Evolutionary conservation across 2,329 filamentous ascomycete genomes (phyloP).

Genomic region (Ilyonectria robusta): DNA sequence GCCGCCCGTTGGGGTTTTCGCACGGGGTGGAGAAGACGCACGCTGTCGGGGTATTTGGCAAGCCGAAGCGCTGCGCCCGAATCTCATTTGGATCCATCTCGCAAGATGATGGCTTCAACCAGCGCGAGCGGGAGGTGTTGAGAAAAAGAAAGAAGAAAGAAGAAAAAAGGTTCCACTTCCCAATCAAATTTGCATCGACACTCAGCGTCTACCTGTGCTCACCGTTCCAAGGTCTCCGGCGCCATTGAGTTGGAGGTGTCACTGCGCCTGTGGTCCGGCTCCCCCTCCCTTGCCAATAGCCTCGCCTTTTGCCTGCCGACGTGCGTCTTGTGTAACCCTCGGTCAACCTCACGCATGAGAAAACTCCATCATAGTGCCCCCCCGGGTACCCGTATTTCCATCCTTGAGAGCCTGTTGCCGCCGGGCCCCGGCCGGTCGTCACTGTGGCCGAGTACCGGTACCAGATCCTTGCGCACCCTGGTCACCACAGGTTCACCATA

Average conservation of each 20-base stretch:
- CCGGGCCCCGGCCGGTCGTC: conserved; percentile 31
- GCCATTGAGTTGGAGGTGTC: conserved; percentile 30
- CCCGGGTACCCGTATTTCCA: conserved; percentile 35
- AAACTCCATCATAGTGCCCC: conserved; percentile 30
- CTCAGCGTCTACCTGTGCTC: neutral
- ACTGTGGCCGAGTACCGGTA: conserved; percentile 34
- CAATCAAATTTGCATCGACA: neutral
- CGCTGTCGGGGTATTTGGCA: conserved; percentile 11
- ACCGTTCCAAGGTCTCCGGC: conserved; percentile 20
- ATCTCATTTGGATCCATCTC: conserved; percentile 6
- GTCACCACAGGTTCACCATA: conserved; percentile 40
- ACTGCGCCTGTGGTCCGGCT: conserved; percentile 34
- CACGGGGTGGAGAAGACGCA: conserved; percentile 23
- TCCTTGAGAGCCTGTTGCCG: conserved; percentile 34
- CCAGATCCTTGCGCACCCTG: conserved; percentile 42
- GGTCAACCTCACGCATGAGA: conserved; percentile 37
- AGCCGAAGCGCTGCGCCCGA: conserved; percentile 17
- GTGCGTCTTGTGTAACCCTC: conserved; percentile 44
- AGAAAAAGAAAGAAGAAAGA: neutral
- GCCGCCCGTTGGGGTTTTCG: conserved; percentile 18
- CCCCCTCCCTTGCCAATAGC: conserved; percentile 37
- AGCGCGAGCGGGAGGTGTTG: neutral
- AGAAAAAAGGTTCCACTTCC: neutral
- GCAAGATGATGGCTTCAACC: conserved; percentile 11
- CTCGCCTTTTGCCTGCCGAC: conserved; percentile 37